Base-by-base conservation (phyloP, 169 alveolate species). In the Besnoitia besnoiti region DNA sequence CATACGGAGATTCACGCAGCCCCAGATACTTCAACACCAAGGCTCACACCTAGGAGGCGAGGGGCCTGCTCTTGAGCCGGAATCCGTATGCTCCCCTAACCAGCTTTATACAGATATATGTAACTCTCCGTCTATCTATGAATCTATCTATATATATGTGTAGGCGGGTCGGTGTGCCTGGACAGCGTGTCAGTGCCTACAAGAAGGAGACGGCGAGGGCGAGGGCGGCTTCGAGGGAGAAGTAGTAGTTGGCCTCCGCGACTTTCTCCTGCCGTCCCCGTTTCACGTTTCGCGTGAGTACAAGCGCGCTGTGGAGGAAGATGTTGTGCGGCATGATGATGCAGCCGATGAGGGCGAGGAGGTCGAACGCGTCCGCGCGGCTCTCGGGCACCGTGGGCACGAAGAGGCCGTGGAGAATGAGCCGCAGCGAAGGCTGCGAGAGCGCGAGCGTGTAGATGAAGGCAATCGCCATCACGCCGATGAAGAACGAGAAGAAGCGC, bases 251-350 rank as follows among this genome's bases (percentile, higher is more conserved):
- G 14, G 93, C 93, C 61, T 89, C 89, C 46, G 50, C n/a, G 82
- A 89, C 85, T 44, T 73, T 76, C 46, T 55, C 76, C 37, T 37
- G 82, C 51, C 89, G 75, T 40, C 61, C 73, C 27, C 80, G 21
- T 51, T 93, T 75, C 0, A 95, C 90, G 0, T 40, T 85, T 80
- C 96, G 90, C 19, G 96, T 90, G 35, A 89, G 91, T 12, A 95
- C 97, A 42, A 96, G 92, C 24, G 97, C 91, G 37, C 95, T 85
- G 88, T 96, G 97, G 35, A 96, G 93, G 90, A 79, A 95, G 39
- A 96, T 44, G 85, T 95, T 95, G 82, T 96, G 97, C 24, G 97
- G 97, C 97, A 96, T 96, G 42, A 96, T 91, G 42, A 96, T 94
- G 40, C 96, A 92, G 8, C 97, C 97, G 12, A 96, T 59, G 46